Percentiles rank a stretch among this genome's conserved stretches.
phyloP scores from a whole-genome alignment of 2,329 filamentous ascomycete genomes.

The Aspergillus ruber region DNA sequence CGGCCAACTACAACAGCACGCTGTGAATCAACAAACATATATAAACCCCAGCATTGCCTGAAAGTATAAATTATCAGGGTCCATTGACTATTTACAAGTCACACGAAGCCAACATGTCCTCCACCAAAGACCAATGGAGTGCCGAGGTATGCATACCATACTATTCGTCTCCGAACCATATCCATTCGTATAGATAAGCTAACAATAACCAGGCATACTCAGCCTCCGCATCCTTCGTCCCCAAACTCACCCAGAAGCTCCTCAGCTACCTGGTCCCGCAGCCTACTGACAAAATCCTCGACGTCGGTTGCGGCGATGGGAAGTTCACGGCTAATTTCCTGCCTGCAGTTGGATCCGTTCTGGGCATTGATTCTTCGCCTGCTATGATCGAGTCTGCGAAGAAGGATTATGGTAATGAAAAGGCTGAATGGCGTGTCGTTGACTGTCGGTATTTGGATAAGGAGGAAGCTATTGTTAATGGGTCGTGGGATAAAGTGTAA shows the following conservation, averaged over 20 bases:
- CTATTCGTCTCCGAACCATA: neutral
- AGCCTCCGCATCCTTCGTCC: constrained; percentile 57
- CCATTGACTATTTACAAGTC: neutral
- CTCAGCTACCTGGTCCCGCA: constrained; percentile 54
- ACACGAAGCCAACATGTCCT: neutral
- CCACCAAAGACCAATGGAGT: constrained; percentile 31
- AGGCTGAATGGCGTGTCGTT: constrained; percentile 24
- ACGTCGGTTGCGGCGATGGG: constrained; percentile 61
- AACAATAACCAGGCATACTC: constrained; percentile 48
- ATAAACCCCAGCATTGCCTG: neutral
- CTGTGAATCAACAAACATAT: neutral
- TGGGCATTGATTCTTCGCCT: constrained; percentile 54
- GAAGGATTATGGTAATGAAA: constrained; percentile 31
- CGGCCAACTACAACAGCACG: neutral
- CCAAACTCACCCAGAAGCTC: constrained; percentile 55
- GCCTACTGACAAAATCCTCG: constrained; percentile 53
- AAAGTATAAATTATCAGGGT: neutral
- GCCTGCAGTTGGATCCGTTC: constrained; percentile 44
- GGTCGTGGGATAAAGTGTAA: constrained; percentile 47
- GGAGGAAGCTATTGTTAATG: constrained; percentile 17
- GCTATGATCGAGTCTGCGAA: constrained; percentile 53
- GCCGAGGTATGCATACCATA: constrained; percentile 23
- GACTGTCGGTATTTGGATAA: constrained; percentile 32
- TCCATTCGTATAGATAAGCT: neutral
- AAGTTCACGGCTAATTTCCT: constrained; percentile 52